Percentiles rank a stretch among this genome's conserved stretches.
phyloP scores from a whole-genome alignment of 208 protist species.

The Vickermania ingenoplastis region DNA sequence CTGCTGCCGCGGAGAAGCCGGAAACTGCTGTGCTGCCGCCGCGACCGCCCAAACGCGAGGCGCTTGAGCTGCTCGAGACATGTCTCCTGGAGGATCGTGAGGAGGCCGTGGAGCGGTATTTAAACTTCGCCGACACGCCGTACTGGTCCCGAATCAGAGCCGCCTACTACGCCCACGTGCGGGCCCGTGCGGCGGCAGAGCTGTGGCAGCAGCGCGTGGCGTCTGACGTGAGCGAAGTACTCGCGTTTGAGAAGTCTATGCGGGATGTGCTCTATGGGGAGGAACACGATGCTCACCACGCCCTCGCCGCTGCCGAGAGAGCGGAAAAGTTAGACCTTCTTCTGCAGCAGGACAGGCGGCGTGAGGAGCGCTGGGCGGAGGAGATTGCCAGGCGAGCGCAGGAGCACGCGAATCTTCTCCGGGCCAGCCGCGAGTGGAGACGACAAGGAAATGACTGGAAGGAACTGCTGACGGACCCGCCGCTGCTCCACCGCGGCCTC shows the following conservation, averaged over 20 bases:
- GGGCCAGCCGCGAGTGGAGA: slow-evolving; percentile 9
- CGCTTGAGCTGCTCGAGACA: not conserved
- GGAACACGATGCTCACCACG: not conserved
- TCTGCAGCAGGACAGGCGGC: not conserved
- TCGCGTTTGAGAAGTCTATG: not conserved
- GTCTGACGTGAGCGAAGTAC: not conserved
- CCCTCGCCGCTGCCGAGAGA: not conserved
- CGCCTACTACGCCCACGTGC: slow-evolving; percentile 31
- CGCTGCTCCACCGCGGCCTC: not conserved
- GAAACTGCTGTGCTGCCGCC: no score
- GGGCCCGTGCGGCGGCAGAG: slow-evolving; percentile 33
- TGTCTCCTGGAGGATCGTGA: not conserved
- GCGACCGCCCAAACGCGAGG: not conserved
- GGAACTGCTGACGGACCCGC: slow-evolving; percentile 23
- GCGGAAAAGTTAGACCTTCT: not conserved
- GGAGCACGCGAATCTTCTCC: not conserved
- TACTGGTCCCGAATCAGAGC: slow-evolving; percentile 17
- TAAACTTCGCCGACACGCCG: slow-evolving; percentile 19
- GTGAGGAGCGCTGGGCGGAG: not conserved
- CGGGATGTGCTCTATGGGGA: not conserved
- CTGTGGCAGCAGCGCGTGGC: slow-evolving; percentile 26
- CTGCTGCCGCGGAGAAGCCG: not conserved
- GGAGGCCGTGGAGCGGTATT: not conserved
- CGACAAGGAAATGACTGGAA: slow-evolving; percentile 35
- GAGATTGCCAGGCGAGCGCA: not conserved